Evolutionary conservation across 805 yeast species (phyloP).

Genomic region (Starmerella riodocensis): DNA sequence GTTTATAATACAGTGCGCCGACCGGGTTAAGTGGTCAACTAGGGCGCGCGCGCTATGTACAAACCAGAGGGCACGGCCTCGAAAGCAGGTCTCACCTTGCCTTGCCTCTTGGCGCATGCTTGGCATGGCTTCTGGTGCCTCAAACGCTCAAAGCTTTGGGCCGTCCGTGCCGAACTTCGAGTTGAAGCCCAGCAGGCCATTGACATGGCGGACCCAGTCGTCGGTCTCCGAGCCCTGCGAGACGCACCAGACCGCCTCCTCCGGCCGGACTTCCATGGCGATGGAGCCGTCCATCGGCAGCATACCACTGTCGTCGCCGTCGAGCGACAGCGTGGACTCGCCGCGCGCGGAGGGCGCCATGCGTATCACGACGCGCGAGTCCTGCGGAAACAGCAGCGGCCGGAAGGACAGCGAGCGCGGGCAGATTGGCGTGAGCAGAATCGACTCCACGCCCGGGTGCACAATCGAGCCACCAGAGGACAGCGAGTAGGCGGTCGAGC

Average conservation of each 20-base stretch:
- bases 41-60: no score
- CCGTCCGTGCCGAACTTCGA: conserved; percentile 45
- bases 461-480: conserved; percentile 88
- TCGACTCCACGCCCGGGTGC: conserved; percentile 75
- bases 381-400: conserved; percentile 69
- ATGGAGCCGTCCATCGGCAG: conserved; percentile 52
- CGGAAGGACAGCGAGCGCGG: conserved; percentile 85
- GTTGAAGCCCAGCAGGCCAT: conserved; percentile 79
- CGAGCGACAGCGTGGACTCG: conserved; percentile 51
- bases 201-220: conserved; percentile 87
- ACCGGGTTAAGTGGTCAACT: no score
- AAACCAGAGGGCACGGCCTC: no score
- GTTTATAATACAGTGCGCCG: no score
- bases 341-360: conserved; percentile 28
- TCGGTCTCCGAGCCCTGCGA: conserved; percentile 49
- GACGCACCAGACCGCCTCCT: conserved; percentile 70
- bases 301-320: conserved; percentile 66
- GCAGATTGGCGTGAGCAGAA: conserved; percentile 77
- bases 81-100: no score
- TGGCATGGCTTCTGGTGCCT: no score
- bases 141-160: background rate
- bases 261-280: conserved; percentile 23
- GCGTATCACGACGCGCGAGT: conserved; percentile 44
- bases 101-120: no score
- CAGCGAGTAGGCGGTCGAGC: conserved; percentile 84